Evolutionary conservation across 2,329 filamentous ascomycete species (phyloP), one percentile per base, ranked within the genome.

Genomic region (Orbilia oligospora): DNA sequence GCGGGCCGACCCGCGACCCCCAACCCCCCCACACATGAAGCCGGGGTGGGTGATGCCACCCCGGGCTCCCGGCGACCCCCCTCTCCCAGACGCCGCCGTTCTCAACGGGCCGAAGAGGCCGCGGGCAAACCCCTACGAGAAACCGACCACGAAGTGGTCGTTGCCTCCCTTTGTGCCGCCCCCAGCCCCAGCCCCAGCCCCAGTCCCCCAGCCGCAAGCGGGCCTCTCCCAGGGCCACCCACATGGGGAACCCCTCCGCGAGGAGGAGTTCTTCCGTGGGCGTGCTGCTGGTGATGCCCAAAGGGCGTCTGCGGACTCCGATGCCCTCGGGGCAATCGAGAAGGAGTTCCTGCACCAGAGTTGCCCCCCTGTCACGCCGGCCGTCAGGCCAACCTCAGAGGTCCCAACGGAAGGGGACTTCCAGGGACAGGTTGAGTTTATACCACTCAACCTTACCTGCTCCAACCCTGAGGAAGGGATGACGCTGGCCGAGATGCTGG

Each of bases 401-500:
- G 22, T 33, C 22, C 14, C 51, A 5, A 30, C 16, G 22, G 49
- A 68, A 18, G 36, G 33, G 16, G 65, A 58, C 9, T 27, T 27
- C 24, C 8, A 36, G 12, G 53, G 38, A 9, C 22, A 49, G 16
- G 24, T 44, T 10, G 66, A 61, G 24, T 51, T 63, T 14, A 51
- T 33, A 2, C 22, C 24, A 9, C 36, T 67, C 14, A 30, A 65
- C 53, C 24, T 72, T 5, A 46, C 58, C 10, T 56, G 58, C 16
- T 51, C 51, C 3, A 61, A 67, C 30, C 41, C 51, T 0, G 61
- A 49, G 6, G 18, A 48, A 14, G 61, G 70, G 0, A 27, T 73
- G 3, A 73, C 61, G 6, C 5, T 73, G 10, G 38, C 61, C 1
- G 70, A 73, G 24, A 58, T 67, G 49, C 51, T 73, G 1, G 58